A percentile compares a stretch with the other conserved stretches of the same genome.
Evolutionary conservation across 2,329 filamentous ascomycete genomes (phyloP).

Genomic region (Aureobasidium zeae): DNA sequence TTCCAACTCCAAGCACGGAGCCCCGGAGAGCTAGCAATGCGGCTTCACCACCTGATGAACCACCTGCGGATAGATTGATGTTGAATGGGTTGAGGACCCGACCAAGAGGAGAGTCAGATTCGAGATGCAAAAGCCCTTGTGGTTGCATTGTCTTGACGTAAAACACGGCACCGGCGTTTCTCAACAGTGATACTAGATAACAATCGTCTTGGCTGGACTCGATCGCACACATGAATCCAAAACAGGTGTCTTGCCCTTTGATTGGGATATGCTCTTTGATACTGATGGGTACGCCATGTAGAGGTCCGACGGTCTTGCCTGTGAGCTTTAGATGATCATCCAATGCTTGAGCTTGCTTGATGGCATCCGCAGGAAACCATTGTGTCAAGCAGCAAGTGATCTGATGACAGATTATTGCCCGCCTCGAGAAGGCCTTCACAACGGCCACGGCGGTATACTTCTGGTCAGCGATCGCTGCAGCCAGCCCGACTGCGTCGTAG

Average conservation of each 20-base stretch:
- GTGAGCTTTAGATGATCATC: slow-evolving; percentile 23
- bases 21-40: slow-evolving; percentile 51
- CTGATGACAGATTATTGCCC: slow-evolving; percentile 26
- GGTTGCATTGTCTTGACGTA: slow-evolving; percentile 47
- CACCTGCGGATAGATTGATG: slow-evolving; percentile 50
- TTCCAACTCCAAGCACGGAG: slow-evolving; percentile 51
- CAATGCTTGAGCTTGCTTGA: slow-evolving; percentile 20
- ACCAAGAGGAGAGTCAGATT: slow-evolving; percentile 28
- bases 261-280: slow-evolving; percentile 57
- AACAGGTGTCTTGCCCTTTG: slow-evolving; percentile 46
- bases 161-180: slow-evolving; percentile 38
- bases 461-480: slow-evolving; percentile 22
- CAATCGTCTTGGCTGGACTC: slow-evolving; percentile 39
- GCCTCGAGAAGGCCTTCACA: slow-evolving; percentile 34
- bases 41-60: slow-evolving; percentile 57
- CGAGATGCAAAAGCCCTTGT: slow-evolving; percentile 31
- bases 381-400: slow-evolving; percentile 47
- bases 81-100: slow-evolving; percentile 53
- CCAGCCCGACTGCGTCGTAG: slow-evolving; percentile 26
- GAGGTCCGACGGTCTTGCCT: slow-evolving; percentile 20
- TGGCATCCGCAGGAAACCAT: slow-evolving; percentile 38
- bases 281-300: slow-evolving; percentile 47
- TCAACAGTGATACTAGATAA: slow-evolving; percentile 29
- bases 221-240: slow-evolving; percentile 38
- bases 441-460: slow-evolving; percentile 24